Conservation (phyloP, 768 basidiomycete species). For the Mycena haematopus region DNA sequence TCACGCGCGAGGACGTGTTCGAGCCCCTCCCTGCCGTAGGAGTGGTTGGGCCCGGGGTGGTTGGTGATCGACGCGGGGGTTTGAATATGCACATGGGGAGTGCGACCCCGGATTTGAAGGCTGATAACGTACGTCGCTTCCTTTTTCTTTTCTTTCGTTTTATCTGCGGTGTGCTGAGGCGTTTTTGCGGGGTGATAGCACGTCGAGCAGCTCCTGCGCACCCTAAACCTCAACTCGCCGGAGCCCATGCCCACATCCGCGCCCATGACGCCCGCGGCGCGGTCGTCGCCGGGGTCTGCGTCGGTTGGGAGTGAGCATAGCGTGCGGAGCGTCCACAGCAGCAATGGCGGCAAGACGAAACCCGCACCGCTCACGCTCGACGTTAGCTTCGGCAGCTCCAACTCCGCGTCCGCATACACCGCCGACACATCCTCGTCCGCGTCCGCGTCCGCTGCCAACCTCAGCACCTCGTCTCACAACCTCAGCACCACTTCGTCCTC, state of each 20-base stretch:
- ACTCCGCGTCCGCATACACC: too few relatives aligned
- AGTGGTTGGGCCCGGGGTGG: too few relatives aligned
- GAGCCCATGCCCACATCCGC: slow-evolving; percentile 47
- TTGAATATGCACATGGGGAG: too few relatives aligned
- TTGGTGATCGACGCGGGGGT: slow-evolving; percentile 55
- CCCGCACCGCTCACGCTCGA: slow-evolving; percentile 24
- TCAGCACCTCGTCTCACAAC: background rate
- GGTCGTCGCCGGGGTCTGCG: slow-evolving; percentile 47
- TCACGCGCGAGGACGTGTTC: slow-evolving; percentile 70
- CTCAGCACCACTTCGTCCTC: slow-evolving; percentile 4
- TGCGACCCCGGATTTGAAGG: slow-evolving; percentile 19
- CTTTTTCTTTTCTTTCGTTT: too few relatives aligned
- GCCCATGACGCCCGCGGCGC: slow-evolving; percentile 37
- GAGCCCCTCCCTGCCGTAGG: slow-evolving; percentile 55
- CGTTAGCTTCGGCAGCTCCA: slow-evolving; percentile 22
- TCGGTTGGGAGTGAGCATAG: slow-evolving; percentile 42
- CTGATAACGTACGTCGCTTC: slow-evolving; percentile 51
- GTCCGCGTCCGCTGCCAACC: background rate
- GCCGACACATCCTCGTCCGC: too few relatives aligned
- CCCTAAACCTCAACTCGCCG: slow-evolving; percentile 81
- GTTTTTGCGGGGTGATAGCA: too few relatives aligned
- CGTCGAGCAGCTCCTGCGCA: slow-evolving; percentile 81
- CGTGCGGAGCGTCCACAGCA: slow-evolving; percentile 3
- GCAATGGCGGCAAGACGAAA: slow-evolving; percentile 7
- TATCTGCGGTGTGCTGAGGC: too few relatives aligned